Conservation (phyloP, 2,329 filamentous ascomycete species). For the Aspergillus transmontanensis region DNA sequence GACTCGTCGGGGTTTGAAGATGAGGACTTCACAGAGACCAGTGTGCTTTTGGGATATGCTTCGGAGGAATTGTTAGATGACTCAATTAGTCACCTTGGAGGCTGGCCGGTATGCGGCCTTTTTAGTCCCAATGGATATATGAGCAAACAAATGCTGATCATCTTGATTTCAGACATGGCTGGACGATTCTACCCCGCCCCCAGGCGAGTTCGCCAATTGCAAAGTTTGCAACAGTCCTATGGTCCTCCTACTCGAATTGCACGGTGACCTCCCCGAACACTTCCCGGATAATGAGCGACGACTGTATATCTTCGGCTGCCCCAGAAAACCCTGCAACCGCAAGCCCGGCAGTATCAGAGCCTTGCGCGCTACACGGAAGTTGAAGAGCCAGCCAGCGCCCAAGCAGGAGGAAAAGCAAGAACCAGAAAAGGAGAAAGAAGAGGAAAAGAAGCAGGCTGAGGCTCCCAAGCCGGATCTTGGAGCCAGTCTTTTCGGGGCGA, state of each 20-base stretch:
- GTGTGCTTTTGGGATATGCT: conserved; percentile 87
- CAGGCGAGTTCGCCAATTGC: conserved; percentile 78
- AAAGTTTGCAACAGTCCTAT: conserved; percentile 83
- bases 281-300: conserved; percentile 87
- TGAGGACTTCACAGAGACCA: conserved; percentile 64
- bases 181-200: conserved; percentile 69
- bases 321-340: conserved; percentile 74
- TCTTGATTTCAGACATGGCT: conserved; percentile 72
- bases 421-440: conserved; percentile 15
- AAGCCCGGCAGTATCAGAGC: conserved; percentile 80
- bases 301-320: conserved; percentile 83
- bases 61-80: conserved; percentile 79
- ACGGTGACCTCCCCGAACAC: conserved; percentile 82
- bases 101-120: conserved; percentile 70
- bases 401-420: conserved; percentile 25
- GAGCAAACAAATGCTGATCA: conserved; percentile 18
- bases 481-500: conserved; percentile 65
- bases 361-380: conserved; percentile 66
- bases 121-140: not conserved
- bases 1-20: conserved; percentile 74
- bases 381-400: conserved; percentile 36
- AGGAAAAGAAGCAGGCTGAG: conserved; percentile 19
- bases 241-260: conserved; percentile 83
- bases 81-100: conserved; percentile 83
- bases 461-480: conserved; percentile 44